Evolutionary conservation across 2,329 filamentous ascomycete genomes (phyloP).

Genomic region (Bipolaris cookei): DNA sequence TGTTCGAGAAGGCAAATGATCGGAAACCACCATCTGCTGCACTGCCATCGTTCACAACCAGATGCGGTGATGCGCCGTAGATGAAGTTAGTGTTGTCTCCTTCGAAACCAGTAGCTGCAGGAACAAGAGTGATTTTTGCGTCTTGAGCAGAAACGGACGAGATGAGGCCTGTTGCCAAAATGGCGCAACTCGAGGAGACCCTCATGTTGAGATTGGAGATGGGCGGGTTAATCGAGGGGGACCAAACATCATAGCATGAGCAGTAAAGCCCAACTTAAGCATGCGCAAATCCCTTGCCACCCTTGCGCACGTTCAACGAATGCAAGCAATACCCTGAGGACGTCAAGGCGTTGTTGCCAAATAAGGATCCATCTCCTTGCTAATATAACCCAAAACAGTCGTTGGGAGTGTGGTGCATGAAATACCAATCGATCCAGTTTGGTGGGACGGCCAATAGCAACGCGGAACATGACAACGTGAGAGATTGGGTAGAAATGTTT

Average conservation of each 20-base stretch:
- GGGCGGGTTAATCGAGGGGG: neutral
- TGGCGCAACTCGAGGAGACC: neutral
- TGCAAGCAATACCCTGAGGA: neutral
- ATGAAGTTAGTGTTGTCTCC: slow-evolving; percentile 39
- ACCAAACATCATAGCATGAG: neutral
- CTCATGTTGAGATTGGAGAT: slow-evolving; percentile 4
- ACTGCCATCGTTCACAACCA: slow-evolving; percentile 39
- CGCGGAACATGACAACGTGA: slow-evolving; percentile 26
- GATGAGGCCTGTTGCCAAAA: slow-evolving; percentile 14
- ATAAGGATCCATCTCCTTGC: slow-evolving; percentile 1
- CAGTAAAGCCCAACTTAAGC: slow-evolving; percentile 2
- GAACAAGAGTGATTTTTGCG: slow-evolving; percentile 29
- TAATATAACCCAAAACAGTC: neutral
- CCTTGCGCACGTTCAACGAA: neutral
- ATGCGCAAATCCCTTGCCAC: neutral
- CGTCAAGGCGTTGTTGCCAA: neutral
- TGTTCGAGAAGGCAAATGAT: slow-evolving; percentile 20
- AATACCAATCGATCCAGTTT: slow-evolving; percentile 19
- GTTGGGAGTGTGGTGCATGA: slow-evolving; percentile 3
- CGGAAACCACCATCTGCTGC: slow-evolving; percentile 39
- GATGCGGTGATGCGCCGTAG: slow-evolving; percentile 27
- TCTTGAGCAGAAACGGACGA: slow-evolving; percentile 19
- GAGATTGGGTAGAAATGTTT: slow-evolving; percentile 11
- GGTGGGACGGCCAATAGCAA: slow-evolving; percentile 18
- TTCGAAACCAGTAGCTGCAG: slow-evolving; percentile 34